phyloP scores from a whole-genome alignment of 768 basidiomycete genomes.

The Pilatotrama ljubarskyi region DNA sequence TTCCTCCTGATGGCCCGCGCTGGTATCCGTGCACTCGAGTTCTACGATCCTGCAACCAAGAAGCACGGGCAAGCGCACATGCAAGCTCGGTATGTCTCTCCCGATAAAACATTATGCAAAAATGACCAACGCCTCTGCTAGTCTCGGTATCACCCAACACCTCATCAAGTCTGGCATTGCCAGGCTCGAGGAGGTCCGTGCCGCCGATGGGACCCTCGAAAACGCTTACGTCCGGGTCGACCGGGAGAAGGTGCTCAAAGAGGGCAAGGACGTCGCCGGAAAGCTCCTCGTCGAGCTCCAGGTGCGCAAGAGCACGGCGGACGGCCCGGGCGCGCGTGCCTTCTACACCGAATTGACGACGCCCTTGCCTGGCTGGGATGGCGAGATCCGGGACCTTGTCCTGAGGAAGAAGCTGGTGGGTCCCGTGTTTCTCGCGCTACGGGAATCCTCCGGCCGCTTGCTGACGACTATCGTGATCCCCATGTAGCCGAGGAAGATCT shows the following conservation, averaged over 20 bases:
- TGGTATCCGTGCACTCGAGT: conserved; percentile 78
- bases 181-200: conserved; percentile 65
- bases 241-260: conserved; percentile 60
- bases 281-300: conserved; percentile 79
- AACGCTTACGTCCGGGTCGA: conserved; percentile 75
- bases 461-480: too few species aligned
- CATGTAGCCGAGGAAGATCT: conserved; percentile 77
- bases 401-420: conserved; percentile 75
- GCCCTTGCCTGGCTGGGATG: conserved; percentile 70
- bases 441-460: too few species aligned
- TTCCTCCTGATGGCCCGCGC: conserved; percentile 87
- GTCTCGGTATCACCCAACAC: conserved; percentile 81
- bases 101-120: background rate
- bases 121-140: conserved; percentile 29
- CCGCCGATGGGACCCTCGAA: conserved; percentile 55
- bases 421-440: conserved; percentile 12
- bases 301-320: conserved; percentile 83
- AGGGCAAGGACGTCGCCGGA: conserved; percentile 67
- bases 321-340: conserved; percentile 73
- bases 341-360: conserved; percentile 82
- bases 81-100: conserved; percentile 70
- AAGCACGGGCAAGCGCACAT: conserved; percentile 91
- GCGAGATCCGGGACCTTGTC: conserved; percentile 75
- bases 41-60: conserved; percentile 74
- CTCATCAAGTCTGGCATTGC: conserved; percentile 73